Conservation (phyloP, 495 filamentous ascomycete species). For the Penicillium verhagenii region DNA sequence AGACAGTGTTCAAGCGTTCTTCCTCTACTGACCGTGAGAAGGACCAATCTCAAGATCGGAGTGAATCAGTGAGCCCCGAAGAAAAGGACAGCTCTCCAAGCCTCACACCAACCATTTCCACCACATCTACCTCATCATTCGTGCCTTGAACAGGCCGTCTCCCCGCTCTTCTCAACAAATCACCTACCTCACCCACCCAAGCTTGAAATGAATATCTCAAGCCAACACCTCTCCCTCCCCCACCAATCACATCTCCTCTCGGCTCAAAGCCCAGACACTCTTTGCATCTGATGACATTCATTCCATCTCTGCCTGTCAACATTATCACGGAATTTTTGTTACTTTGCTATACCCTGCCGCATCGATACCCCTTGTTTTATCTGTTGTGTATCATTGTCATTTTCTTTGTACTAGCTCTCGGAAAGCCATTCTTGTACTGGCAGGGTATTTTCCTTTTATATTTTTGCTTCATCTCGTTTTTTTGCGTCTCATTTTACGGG, state of each 20-base stretch:
- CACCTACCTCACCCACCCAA: background rate
- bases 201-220: background rate
- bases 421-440: slow-evolving; percentile 2
- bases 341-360: slow-evolving; percentile 21
- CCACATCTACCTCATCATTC: slow-evolving; percentile 40
- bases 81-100: slow-evolving; percentile 38
- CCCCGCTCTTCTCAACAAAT: background rate
- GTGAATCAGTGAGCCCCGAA: slow-evolving; percentile 33
- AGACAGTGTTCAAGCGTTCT: slow-evolving; percentile 52
- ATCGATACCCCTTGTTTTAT: slow-evolving; percentile 29
- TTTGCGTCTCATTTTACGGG: slow-evolving; percentile 5
- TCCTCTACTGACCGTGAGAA: slow-evolving; percentile 47
- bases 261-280: slow-evolving; percentile 1
- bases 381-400: slow-evolving; percentile 11
- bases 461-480: slow-evolving; percentile 1
- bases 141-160: slow-evolving; percentile 14
- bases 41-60: slow-evolving; percentile 31
- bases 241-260: background rate
- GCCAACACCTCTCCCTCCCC: background rate
- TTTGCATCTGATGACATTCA: slow-evolving; percentile 23
- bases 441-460: slow-evolving; percentile 12
- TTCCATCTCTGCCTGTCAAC: slow-evolving; percentile 14
- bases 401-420: slow-evolving; percentile 1
- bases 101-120: slow-evolving; percentile 42
- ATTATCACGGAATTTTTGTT: slow-evolving; percentile 16